phyloP scores from a whole-genome alignment of 306 rosid genomes.

The Malus sylvestris region DNA sequence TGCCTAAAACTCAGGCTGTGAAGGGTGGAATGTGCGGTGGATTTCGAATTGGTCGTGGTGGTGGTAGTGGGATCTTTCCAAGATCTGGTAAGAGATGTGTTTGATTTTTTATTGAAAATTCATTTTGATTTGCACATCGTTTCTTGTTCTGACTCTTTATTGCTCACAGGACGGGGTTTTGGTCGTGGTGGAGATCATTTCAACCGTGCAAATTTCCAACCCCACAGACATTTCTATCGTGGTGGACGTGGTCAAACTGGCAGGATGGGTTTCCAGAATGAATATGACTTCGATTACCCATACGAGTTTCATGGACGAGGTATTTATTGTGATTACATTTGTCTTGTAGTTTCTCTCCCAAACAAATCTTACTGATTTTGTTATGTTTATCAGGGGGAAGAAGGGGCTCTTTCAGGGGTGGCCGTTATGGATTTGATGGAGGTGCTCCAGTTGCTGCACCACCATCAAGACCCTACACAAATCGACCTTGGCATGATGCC shows the following conservation, averaged over 20 bases:
- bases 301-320: slow-evolving; percentile 48
- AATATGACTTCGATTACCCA: slow-evolving; percentile 23
- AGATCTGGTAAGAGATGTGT: slow-evolving; percentile 34
- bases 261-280: slow-evolving; percentile 34
- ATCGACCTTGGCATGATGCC: slow-evolving; percentile 45
- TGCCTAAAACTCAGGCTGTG: slow-evolving; percentile 78
- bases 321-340: slow-evolving; percentile 16
- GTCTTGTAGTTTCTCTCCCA: neutral
- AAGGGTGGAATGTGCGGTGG: slow-evolving; percentile 86
- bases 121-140: neutral
- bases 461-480: slow-evolving; percentile 36
- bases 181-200: slow-evolving; percentile 40
- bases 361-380: neutral
- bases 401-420: slow-evolving; percentile 38
- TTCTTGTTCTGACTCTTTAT: neutral
- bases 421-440: slow-evolving; percentile 31
- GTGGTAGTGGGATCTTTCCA: slow-evolving; percentile 37
- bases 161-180: slow-evolving; percentile 46
- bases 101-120: slow-evolving; percentile 11
- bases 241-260: slow-evolving; percentile 46
- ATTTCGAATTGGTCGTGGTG: slow-evolving; percentile 55
- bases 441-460: slow-evolving; percentile 18
- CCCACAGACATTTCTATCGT: slow-evolving; percentile 35
- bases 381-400: slow-evolving; percentile 40
- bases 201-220: slow-evolving; percentile 36